Conservation (phyloP, 2,329 filamentous ascomycete species). For the Coleophoma eucalyptorum region DNA sequence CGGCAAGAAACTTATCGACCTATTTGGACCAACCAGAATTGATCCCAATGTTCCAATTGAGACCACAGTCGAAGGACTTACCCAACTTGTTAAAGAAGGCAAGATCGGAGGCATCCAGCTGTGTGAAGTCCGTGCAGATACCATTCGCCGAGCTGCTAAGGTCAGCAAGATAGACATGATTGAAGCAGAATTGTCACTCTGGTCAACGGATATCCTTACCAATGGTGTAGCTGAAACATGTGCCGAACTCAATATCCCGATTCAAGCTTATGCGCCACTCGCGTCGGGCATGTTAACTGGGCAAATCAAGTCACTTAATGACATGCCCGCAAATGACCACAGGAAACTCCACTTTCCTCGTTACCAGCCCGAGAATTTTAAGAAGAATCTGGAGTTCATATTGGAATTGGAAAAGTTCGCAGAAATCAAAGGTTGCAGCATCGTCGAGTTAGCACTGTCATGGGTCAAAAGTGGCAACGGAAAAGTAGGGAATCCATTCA, state of each 20-base stretch:
- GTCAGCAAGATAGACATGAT: slow-evolving; percentile 34
- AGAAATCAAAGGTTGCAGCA: slow-evolving; percentile 51
- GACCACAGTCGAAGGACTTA: slow-evolving; percentile 16
- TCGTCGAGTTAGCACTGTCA: slow-evolving; percentile 52
- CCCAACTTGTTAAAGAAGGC: slow-evolving; percentile 32
- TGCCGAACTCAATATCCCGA: slow-evolving; percentile 55
- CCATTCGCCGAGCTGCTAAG: slow-evolving; percentile 32
- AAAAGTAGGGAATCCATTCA: slow-evolving; percentile 8
- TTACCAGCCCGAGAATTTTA: slow-evolving; percentile 59
- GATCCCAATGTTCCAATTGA: slow-evolving; percentile 39
- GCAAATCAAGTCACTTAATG: slow-evolving; percentile 41
- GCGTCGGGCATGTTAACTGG: slow-evolving; percentile 56
- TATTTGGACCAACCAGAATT: slow-evolving; percentile 48
- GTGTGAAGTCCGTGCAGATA: slow-evolving; percentile 34
- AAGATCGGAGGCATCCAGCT: slow-evolving; percentile 37
- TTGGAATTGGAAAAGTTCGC: slow-evolving; percentile 53
- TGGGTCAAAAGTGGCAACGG: slow-evolving; percentile 11
- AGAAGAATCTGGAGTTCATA: slow-evolving; percentile 59
- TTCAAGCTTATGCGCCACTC: slow-evolving; percentile 62
- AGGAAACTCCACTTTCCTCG: slow-evolving; percentile 55
- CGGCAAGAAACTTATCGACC: slow-evolving; percentile 44
- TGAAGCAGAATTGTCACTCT: slow-evolving; percentile 40
- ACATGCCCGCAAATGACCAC: slow-evolving; percentile 47
- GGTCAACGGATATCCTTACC: slow-evolving; percentile 26
- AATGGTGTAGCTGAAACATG: slow-evolving; percentile 41